Base-by-base conservation (phyloP, 805 yeast species). In the Kodamaea hsintzibuensis region DNA sequence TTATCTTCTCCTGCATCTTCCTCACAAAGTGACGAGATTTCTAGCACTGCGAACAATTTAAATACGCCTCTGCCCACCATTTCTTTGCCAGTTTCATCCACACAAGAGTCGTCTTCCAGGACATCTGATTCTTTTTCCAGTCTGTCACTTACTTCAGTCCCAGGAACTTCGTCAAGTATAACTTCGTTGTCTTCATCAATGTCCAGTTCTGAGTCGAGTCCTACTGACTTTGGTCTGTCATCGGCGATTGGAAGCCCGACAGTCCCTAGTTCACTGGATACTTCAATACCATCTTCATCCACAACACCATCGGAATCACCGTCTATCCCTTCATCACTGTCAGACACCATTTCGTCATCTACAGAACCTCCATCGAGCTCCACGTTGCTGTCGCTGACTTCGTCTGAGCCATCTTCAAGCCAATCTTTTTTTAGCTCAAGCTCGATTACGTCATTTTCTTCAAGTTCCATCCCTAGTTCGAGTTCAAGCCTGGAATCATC, bases 301-400 rank as follows among this genome's bases (percentile, higher is more conserved):
- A 42, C 50, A n/a, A 33, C 47, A 7, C 38, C 52, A 25, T 5
- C 42, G 7, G 47, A 54, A 14, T 39, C 47, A 6, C 25, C 25
- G 19, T 35, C 55, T 13, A 22, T 30, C 39, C 25, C 55, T 9
- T 22, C 30, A 38, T 35, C 56, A 12, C 57, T 59, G 1, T 61
- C 55, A 8, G 56, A 38, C 57, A n/a, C 50, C 64, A 35, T 47
- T n/a, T n/a, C 55, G 42, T 51, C 60, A 10, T 52, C 50, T 18
- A 33, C 38, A 6, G 3, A 13, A 10, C 4, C 42, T 14, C 14
- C 27, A 3, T 19, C 49, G 8, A 7, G 17, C 10, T n/a, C 35
- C 42, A 25, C 38, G 42, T 38, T 35, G 39, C 22, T 47, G 25
- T 38, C 37, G 22, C 25, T 51, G 54, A 8, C 54, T 14, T 25